These are phyloP conservation scores for Coccinonectria pachysandricola DNA, from an alignment of 2,329 filamentous ascomycete species.

Conservation along the genomic window DNA sequence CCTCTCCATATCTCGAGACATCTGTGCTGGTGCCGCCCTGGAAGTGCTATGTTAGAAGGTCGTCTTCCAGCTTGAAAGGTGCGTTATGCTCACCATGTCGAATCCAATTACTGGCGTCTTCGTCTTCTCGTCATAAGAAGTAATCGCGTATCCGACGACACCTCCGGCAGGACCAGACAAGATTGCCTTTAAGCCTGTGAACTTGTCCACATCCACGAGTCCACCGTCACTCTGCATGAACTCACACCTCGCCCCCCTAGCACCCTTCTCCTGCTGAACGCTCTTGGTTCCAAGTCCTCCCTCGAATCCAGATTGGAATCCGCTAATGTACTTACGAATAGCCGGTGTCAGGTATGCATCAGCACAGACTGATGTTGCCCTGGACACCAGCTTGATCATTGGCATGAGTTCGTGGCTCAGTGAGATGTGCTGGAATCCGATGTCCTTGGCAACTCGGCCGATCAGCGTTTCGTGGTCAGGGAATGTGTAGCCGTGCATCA, in stretches of 20 bases:
- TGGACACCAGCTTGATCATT: constrained; percentile 34
- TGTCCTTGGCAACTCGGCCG: constrained; percentile 63
- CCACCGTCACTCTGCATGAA: constrained; percentile 90
- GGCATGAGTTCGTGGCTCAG: constrained; percentile 31
- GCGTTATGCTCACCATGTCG: constrained; percentile 53
- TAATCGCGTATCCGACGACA: constrained; percentile 85
- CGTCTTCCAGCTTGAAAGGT: neutral
- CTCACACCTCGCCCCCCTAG: constrained; percentile 70
- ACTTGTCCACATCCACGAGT: constrained; percentile 63
- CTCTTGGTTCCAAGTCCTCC: constrained; percentile 70
- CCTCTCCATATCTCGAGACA: constrained; percentile 76
- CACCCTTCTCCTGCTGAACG: constrained; percentile 54
- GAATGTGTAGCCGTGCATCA: constrained; percentile 91
- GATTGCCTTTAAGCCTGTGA: constrained; percentile 77
- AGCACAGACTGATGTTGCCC: constrained; percentile 33
- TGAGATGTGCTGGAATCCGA: constrained; percentile 68
- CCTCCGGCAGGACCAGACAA: constrained; percentile 86
- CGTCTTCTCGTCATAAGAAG: constrained; percentile 75
- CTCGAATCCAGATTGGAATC: constrained; percentile 70
- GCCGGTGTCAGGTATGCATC: constrained; percentile 35
- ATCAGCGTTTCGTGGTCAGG: constrained; percentile 74
- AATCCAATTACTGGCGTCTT: constrained; percentile 85
- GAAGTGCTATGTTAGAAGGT: constrained; percentile 5
- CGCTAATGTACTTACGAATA: constrained; percentile 44
- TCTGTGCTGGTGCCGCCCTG: constrained; percentile 80